Base-by-base conservation (phyloP, 192 early-diverging fungal genomes). In the Piromyces sp. region DNA sequence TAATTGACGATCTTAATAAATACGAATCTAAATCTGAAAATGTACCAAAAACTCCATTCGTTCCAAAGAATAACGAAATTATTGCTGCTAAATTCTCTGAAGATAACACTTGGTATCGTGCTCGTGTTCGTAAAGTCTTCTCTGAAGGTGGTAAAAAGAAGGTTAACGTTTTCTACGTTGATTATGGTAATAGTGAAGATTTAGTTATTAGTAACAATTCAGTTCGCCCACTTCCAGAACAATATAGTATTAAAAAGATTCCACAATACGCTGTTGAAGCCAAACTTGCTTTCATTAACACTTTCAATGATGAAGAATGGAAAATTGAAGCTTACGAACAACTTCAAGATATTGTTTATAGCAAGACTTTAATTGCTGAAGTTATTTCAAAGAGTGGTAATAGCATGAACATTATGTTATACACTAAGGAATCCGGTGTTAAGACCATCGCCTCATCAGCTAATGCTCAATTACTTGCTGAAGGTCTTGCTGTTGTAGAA, bases 131-230 rank as follows among this genome's bases (percentile, higher is more conserved):
- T 40, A 90, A 90, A 80, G 86, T 89, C 22, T 84, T 93, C 38
- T 83, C 90, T 3, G 93, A 89, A 17, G 42, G 42, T 22, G 42
- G 42, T 51, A 82, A 84, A 26, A 90, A 90, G 84, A 83, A 86
- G n/a, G 92, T 88, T 80, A 88, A 94, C 40, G 93, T 99, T 4
- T 82, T 91, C 12, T 99, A 97, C 85, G 86, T 97, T 79, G 97
- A 99, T 88, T 98, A 95, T 88, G 97, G 97, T 79, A 99, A 99
- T 87, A 90, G 92, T 6, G 96, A 99, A 22, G 42, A 51, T 51
- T 51, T 51, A 84, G 87, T 89, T 6, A 81, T 99, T 30, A 87
- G 93, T 5, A 81, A 88, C 30, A 89, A 91, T 36, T 91, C 93
- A 13, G 80, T 96, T 30, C 92, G 94, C 29, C 90, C 95, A 3